These are phyloP conservation scores for Crataegus laevigata DNA, from an alignment of 306 rosid species.

Conservation along the genomic window DNA sequence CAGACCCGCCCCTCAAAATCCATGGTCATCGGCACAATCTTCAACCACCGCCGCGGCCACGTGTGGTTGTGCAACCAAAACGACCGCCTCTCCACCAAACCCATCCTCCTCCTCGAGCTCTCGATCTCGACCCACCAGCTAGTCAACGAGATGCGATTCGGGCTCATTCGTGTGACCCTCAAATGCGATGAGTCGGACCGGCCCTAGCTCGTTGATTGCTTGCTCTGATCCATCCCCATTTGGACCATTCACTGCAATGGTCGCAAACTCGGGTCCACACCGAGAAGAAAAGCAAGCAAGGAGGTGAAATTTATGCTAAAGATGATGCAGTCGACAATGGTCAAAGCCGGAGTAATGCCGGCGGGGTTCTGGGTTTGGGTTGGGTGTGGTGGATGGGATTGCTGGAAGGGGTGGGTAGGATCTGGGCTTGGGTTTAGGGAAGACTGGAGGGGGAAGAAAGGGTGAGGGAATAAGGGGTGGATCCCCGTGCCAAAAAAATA, in stretches of 20 bases:
- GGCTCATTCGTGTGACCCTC: constrained; percentile 69
- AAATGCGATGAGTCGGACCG: constrained; percentile 26
- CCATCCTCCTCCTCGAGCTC: constrained; percentile 61
- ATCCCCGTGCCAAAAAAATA: no score
- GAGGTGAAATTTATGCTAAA: constrained; percentile 42
- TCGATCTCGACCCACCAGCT: constrained; percentile 61
- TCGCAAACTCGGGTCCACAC: constrained; percentile 51
- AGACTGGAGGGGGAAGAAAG: no score
- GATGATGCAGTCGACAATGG: constrained; percentile 70
- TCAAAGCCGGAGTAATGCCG: constrained; percentile 73
- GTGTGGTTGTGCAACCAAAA: constrained; percentile 79
- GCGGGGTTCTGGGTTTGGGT: constrained; percentile 24
- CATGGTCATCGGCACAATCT: constrained; percentile 83
- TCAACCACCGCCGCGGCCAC: constrained; percentile 70
- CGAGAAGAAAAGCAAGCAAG: constrained; percentile 42
- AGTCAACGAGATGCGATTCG: constrained; percentile 71
- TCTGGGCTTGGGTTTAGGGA: no score
- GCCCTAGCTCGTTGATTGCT: constrained; percentile 31
- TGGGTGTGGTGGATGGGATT: not conserved
- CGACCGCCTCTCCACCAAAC: constrained; percentile 51
- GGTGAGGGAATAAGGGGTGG: no score
- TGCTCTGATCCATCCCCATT: constrained; percentile 56
- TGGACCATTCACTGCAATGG: constrained; percentile 77
- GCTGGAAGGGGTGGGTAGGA: no score
- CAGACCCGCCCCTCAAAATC: constrained; percentile 58